Evolutionary conservation across 192 early-diverging fungal genomes (phyloP).

Genomic region (Backusella psychrophila): DNA sequence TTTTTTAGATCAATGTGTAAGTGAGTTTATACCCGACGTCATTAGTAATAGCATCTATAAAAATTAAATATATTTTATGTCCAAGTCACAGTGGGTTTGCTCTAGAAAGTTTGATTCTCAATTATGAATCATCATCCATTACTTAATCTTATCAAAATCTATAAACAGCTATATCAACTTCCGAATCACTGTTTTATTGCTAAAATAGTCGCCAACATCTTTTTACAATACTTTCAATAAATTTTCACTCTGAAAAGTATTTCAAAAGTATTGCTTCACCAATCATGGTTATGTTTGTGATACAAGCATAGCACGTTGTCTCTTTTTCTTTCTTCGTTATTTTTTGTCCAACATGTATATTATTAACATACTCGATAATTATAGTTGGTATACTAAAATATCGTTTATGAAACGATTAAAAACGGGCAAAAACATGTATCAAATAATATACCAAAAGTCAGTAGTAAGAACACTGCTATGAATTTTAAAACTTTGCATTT

Average conservation of each 20-base stretch:
- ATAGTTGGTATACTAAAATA: too few relatives aligned
- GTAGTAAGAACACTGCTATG: too few relatives aligned
- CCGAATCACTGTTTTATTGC: background rate
- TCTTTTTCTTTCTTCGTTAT: background rate
- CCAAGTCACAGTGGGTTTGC: background rate
- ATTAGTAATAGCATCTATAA: background rate
- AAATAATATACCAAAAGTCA: too few relatives aligned
- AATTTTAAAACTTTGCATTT: too few relatives aligned
- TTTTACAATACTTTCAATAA: too few relatives aligned
- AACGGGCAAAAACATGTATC: too few relatives aligned
- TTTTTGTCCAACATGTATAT: too few relatives aligned
- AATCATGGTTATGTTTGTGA: background rate
- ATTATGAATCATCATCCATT: background rate
- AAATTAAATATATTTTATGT: background rate
- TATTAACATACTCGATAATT: too few relatives aligned
- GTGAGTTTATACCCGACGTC: background rate
- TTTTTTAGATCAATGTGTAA: background rate
- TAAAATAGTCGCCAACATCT: too few relatives aligned
- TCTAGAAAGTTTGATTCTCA: background rate
- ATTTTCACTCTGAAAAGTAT: background rate
- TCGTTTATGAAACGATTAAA: too few relatives aligned
- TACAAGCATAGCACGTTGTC: background rate
- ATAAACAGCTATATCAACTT: background rate
- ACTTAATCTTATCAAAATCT: background rate
- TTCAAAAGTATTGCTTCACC: background rate